Percentiles rank a stretch among this genome's conserved stretches.
phyloP scores from a whole-genome alignment of 495 filamentous ascomycete genomes.

The Aspergillus homomorphus region DNA sequence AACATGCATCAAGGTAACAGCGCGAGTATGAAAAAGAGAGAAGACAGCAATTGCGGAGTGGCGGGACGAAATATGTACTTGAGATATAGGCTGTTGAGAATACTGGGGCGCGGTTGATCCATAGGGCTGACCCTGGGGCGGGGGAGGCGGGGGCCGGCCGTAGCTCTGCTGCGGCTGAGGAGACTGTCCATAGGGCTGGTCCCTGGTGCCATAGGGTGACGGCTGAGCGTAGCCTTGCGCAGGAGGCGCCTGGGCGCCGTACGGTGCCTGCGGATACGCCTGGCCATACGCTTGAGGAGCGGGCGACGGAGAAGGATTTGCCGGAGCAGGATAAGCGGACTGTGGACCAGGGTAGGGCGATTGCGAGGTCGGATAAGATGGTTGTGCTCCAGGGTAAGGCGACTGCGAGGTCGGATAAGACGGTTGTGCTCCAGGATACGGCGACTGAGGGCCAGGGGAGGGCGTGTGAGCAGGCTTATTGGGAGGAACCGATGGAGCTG shows the following conservation, averaged over 20 bases:
- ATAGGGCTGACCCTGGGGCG: constrained; percentile 35
- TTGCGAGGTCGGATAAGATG: not conserved
- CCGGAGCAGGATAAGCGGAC: not conserved
- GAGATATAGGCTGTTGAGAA: constrained; percentile 26
- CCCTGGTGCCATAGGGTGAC: constrained; percentile 15
- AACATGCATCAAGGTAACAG: constrained; percentile 1
- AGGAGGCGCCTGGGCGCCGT: constrained; percentile 12
- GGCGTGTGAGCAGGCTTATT: constrained; percentile 26
- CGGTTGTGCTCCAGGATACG: constrained; percentile 8
- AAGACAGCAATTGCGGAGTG: constrained; percentile 5
- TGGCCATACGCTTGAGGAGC: constrained; percentile 23
- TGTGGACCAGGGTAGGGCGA: not conserved
- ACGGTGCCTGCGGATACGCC: constrained; percentile 18
- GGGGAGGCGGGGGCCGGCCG: constrained; percentile 31
- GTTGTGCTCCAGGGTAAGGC: not conserved
- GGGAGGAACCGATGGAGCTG: constrained; percentile 22
- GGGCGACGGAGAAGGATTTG: constrained; percentile 23
- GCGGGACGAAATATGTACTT: constrained; percentile 22
- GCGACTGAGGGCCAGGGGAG: constrained; percentile 25
- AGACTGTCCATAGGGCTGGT: constrained; percentile 17
- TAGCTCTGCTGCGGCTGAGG: constrained; percentile 31
- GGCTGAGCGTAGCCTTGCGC: constrained; percentile 20
- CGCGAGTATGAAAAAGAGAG: constrained; percentile 13
- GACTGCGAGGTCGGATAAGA: constrained; percentile 29
- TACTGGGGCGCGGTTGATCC: constrained; percentile 35